phyloP scores from a whole-genome alignment of 805 yeast genomes.

The Kodamaea kakaduensis region DNA sequence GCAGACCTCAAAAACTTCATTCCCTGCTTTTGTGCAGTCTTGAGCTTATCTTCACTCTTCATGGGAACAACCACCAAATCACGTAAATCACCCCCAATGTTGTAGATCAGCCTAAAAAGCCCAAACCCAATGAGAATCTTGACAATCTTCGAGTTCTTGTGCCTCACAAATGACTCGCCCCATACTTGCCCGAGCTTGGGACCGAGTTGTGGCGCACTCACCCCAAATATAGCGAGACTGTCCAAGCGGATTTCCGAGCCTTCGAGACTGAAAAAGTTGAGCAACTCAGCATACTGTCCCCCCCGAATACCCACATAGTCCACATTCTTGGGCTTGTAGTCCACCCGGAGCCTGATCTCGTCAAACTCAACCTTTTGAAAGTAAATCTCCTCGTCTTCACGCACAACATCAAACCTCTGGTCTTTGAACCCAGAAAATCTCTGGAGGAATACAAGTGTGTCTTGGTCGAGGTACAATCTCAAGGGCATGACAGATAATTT shows the following conservation, averaged over 20 bases:
- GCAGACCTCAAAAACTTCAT: slow-evolving; percentile 70
- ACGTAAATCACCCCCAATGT: slow-evolving; percentile 73
- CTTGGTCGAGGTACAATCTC: slow-evolving; percentile 86
- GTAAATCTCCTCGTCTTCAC: slow-evolving; percentile 58
- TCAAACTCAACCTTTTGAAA: slow-evolving; percentile 65
- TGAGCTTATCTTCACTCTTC: slow-evolving; percentile 61
- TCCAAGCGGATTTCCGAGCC: slow-evolving; percentile 72
- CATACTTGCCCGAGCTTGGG: slow-evolving; percentile 60
- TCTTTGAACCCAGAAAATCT: slow-evolving; percentile 83
- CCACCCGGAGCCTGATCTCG: slow-evolving; percentile 61
- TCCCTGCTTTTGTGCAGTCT: slow-evolving; percentile 75
- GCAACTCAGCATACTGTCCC: slow-evolving; percentile 81
- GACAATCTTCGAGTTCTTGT: slow-evolving; percentile 6
- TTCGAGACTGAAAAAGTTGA: slow-evolving; percentile 85
- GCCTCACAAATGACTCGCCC: slow-evolving; percentile 41
- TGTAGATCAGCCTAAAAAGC: slow-evolving; percentile 72
- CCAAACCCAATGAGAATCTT: slow-evolving; percentile 74
- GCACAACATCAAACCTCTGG: slow-evolving; percentile 54
- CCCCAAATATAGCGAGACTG: slow-evolving; percentile 64
- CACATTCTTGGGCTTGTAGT: slow-evolving; percentile 87
- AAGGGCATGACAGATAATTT: slow-evolving; percentile 62
- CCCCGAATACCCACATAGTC: slow-evolving; percentile 82
- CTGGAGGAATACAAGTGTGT: slow-evolving; percentile 77
- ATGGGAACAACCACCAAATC: slow-evolving; percentile 72
- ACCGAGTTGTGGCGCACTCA: slow-evolving; percentile 65